Conservation (phyloP, 2,329 filamentous ascomycete genomes). For the Beauveria pseudobassiana region DNA sequence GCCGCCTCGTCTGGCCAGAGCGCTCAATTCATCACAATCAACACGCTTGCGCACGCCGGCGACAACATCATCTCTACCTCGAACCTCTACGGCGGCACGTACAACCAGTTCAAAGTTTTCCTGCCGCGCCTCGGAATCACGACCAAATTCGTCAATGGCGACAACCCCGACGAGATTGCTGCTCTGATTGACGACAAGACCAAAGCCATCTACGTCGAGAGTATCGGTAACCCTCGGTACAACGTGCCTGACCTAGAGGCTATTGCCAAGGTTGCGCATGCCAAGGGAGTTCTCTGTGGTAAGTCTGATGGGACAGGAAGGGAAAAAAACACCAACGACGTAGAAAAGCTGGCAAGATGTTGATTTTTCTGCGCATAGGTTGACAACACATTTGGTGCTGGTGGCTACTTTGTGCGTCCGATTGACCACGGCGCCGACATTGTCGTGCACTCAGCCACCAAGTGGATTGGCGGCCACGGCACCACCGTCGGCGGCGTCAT, state of each 20-base stretch:
- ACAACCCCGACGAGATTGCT: slow-evolving; percentile 70
- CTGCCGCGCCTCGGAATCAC: slow-evolving; percentile 79
- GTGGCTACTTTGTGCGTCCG: slow-evolving; percentile 78
- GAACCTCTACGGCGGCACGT: slow-evolving; percentile 90
- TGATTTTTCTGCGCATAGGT: slow-evolving; percentile 39
- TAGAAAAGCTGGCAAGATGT: background rate
- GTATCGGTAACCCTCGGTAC: slow-evolving; percentile 88
- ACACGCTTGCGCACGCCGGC: slow-evolving; percentile 74
- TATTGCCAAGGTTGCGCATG: slow-evolving; percentile 71
- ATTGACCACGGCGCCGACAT: slow-evolving; percentile 91
- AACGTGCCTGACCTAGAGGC: slow-evolving; percentile 88
- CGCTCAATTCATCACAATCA: slow-evolving; percentile 86
- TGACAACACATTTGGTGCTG: slow-evolving; percentile 93
- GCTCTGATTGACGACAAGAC: slow-evolving; percentile 85
- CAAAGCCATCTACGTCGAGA: slow-evolving; percentile 87
- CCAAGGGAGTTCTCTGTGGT: slow-evolving; percentile 56
- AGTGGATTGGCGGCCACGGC: slow-evolving; percentile 95
- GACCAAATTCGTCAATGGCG: slow-evolving; percentile 81
- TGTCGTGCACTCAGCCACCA: slow-evolving; percentile 88
- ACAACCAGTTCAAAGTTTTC: slow-evolving; percentile 94
- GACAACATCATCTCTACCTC: slow-evolving; percentile 91
- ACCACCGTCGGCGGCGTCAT: slow-evolving; percentile 85
- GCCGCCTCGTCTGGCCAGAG: slow-evolving; percentile 81
- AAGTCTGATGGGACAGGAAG: no score
- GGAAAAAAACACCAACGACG: no score